A percentile compares a stretch with the other conserved stretches of the same genome.
phyloP scores from a whole-genome alignment of 805 yeast species.

The Hemisphaericaspora nanyangensis region DNA sequence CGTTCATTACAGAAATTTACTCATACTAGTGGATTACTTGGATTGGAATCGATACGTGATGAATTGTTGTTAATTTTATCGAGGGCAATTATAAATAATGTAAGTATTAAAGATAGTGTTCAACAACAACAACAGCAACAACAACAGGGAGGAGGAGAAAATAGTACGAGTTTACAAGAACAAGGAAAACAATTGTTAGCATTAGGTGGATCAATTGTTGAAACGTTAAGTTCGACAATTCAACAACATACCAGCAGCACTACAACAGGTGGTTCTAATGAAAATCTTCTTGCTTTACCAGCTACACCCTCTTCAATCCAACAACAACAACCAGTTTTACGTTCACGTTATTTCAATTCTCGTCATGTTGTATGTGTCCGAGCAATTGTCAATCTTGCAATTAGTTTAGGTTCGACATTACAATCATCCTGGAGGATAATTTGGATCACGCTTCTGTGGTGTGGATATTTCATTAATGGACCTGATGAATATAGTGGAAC shows the following conservation, averaged over 20 bases:
- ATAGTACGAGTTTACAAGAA: slow-evolving; percentile 12
- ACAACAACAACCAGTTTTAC: not conserved
- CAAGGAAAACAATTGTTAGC: slow-evolving; percentile 37
- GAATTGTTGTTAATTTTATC: slow-evolving; percentile 32
- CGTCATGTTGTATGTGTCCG: slow-evolving; percentile 74
- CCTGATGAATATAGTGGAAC: slow-evolving; percentile 30
- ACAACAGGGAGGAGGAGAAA: not conserved
- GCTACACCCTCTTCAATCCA: not conserved
- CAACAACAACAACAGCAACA: not conserved
- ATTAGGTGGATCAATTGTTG: slow-evolving; percentile 50
- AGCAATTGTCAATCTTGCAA: slow-evolving; percentile 72
- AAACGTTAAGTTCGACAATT: slow-evolving; percentile 43
- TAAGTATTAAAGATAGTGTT: not conserved
- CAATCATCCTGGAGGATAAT: slow-evolving; percentile 61
- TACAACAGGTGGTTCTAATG: not conserved
- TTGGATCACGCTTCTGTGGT: slow-evolving; percentile 71
- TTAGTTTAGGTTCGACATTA: slow-evolving; percentile 76
- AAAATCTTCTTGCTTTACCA: not conserved
- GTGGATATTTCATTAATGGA: slow-evolving; percentile 67
- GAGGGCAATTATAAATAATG: slow-evolving; percentile 16
- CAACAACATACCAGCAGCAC: slow-evolving; percentile 16
- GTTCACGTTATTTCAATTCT: slow-evolving; percentile 42
- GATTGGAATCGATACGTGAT: slow-evolving; percentile 53
- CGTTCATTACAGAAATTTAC: slow-evolving; percentile 77
- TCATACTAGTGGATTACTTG: slow-evolving; percentile 78